A percentile compares a stretch with the other conserved stretches of the same genome.
phyloP scores from a whole-genome alignment of 352 stramenopile species.

The Peronospora destructor region DNA sequence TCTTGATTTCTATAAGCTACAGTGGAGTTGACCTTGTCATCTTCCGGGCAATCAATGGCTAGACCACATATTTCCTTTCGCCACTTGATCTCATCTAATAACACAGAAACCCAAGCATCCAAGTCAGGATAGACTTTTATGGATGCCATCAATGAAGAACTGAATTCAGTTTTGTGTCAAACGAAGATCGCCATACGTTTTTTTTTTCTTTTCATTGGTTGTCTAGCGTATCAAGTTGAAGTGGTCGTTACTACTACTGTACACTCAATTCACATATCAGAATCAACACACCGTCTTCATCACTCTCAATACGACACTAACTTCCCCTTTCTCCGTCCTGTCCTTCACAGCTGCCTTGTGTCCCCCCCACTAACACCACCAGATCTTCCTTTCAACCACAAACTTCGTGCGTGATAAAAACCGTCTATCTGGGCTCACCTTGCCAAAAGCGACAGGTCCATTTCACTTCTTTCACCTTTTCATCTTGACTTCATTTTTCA shows the following conservation, averaged over 20 bases:
- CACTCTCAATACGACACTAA: conserved; percentile 4
- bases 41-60: conserved; percentile 5
- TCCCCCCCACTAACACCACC: conserved; percentile 7
- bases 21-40: neutral
- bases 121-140: neutral
- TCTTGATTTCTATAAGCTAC: neutral
- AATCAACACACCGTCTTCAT: conserved; percentile 4
- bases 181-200: conserved; percentile 10
- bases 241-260: conserved; percentile 20
- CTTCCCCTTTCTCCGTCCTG: conserved; percentile 13
- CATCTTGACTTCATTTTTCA: conserved; percentile 25
- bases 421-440: conserved; percentile 26
- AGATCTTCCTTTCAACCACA: conserved; percentile 6
- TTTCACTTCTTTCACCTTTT: conserved; percentile 2
- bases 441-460: conserved; percentile 23
- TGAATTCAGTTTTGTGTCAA: neutral
- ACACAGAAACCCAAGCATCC: conserved; percentile 13
- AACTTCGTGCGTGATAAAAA: conserved; percentile 9
- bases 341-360: conserved; percentile 9
- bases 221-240: conserved; percentile 16
- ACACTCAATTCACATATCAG: conserved; percentile 7
- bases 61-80: conserved; percentile 7
- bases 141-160: neutral
- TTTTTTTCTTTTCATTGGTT: conserved; percentile 2
- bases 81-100: conserved; percentile 17